Conservation (phyloP, 148 eudicot genomes). For the Chenopodium suecicum region DNA sequence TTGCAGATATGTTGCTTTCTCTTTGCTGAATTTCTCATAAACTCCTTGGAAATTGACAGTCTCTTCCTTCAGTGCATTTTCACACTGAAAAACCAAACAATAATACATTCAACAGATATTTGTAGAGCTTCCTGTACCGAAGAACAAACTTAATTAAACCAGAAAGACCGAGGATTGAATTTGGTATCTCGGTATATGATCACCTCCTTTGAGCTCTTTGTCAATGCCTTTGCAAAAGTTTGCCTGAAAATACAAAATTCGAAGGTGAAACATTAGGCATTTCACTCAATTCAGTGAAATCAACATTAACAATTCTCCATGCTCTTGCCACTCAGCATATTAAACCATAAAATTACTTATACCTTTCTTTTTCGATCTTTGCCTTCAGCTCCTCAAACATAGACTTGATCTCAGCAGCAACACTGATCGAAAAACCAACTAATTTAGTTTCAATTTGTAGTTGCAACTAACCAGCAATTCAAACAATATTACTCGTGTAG, state of each 20-base stretch:
- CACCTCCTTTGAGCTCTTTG: constrained; percentile 94
- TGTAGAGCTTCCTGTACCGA: not conserved
- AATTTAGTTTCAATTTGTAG: not conserved
- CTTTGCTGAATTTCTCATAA: constrained; percentile 71
- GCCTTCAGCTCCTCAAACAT: constrained; percentile 71
- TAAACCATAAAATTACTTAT: constrained; percentile 4
- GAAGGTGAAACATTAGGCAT: not conserved
- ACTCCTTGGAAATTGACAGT: constrained; percentile 65
- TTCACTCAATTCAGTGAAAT: not conserved
- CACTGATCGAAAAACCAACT: constrained; percentile 36
- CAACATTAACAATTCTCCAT: not conserved
- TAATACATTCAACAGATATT: not conserved
- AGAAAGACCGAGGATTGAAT: not conserved
- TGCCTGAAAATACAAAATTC: constrained; percentile 47
- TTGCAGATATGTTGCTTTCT: constrained; percentile 71
- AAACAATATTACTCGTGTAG: not conserved
- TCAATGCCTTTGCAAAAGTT: constrained; percentile 67
- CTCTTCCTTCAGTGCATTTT: constrained; percentile 73
- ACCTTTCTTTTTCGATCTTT: constrained; percentile 91
- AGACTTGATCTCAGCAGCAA: constrained; percentile 69
- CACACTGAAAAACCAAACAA: constrained; percentile 54
- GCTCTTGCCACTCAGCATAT: not conserved
- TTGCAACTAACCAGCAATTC: too few species aligned
- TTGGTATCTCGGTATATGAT: not conserved
- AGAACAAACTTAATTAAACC: not conserved